Evolutionary conservation across 2,329 filamentous ascomycete species (phyloP).

Genomic region (Trichoderma polysporum): DNA sequence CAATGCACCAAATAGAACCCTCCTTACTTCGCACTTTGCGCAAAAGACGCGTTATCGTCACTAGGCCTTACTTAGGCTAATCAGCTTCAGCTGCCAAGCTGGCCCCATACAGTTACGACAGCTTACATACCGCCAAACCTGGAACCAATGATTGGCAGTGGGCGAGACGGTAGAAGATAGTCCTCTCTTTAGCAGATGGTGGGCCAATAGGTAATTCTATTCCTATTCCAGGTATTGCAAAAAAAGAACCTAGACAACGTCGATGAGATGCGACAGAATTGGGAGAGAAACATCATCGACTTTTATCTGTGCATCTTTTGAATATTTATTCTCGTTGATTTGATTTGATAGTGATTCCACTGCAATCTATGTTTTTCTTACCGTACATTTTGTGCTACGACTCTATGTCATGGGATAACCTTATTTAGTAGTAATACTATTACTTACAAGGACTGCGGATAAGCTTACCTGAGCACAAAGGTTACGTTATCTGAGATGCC

Average conservation of each 20-base stretch:
- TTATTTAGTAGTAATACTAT: background rate
- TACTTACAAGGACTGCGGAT: background rate
- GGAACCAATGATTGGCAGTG: background rate
- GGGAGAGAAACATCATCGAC: background rate
- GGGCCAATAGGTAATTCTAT: background rate
- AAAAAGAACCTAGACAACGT: background rate
- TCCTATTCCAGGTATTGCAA: background rate
- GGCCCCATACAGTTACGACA: background rate
- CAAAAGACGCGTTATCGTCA: background rate
- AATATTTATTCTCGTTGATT: background rate
- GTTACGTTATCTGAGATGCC: background rate
- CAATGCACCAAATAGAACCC: background rate
- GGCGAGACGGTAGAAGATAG: background rate
- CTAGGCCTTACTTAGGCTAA: background rate
- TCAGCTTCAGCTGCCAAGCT: conserved; percentile 1
- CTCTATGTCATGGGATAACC: no score
- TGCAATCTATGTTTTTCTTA: background rate
- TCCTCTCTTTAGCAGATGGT: background rate
- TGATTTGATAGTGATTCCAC: background rate
- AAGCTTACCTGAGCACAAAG: background rate
- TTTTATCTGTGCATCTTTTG: background rate
- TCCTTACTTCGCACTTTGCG: background rate
- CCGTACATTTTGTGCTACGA: background rate
- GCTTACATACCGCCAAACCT: background rate
- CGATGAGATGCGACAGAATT: background rate